Evolutionary conservation across 2,329 filamentous ascomycete species (phyloP).

Genomic region (Diaporthe citri): DNA sequence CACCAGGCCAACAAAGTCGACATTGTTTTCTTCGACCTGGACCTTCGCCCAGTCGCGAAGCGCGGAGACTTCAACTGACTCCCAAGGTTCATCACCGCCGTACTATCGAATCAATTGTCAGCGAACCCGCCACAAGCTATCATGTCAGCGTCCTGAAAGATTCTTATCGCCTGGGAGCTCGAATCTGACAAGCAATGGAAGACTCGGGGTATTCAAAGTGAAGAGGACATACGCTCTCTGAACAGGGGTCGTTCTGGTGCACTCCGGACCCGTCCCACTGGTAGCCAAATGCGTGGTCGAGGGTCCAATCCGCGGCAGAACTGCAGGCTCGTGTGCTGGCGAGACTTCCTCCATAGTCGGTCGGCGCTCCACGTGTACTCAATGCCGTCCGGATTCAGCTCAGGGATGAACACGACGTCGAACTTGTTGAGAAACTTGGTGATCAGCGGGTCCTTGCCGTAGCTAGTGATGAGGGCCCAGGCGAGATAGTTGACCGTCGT

Average conservation of each 20-base stretch:
- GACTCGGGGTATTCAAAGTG: background rate
- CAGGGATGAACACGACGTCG: slow-evolving; percentile 89
- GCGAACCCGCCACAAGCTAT: background rate
- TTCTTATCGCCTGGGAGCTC: background rate
- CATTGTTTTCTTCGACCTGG: slow-evolving; percentile 77
- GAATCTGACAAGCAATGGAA: too few species aligned
- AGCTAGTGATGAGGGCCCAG: slow-evolving; percentile 87
- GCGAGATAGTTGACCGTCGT: slow-evolving; percentile 92
- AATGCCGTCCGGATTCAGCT: slow-evolving; percentile 93
- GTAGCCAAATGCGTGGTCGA: slow-evolving; percentile 89
- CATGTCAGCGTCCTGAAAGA: background rate
- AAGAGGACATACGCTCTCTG: slow-evolving; percentile 68
- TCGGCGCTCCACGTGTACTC: slow-evolving; percentile 94
- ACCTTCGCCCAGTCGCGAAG: slow-evolving; percentile 88
- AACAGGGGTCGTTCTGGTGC: slow-evolving; percentile 83
- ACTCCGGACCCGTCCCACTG: slow-evolving; percentile 76
- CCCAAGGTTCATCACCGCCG: slow-evolving; percentile 84
- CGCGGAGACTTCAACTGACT: slow-evolving; percentile 81
- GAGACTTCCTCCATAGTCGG: slow-evolving; percentile 94
- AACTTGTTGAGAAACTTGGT: slow-evolving; percentile 85
- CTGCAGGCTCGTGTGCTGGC: slow-evolving; percentile 83
- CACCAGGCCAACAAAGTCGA: slow-evolving; percentile 84
- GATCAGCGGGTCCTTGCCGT: slow-evolving; percentile 78
- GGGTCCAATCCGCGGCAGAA: slow-evolving; percentile 90
- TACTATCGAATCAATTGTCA: slow-evolving; percentile 57